Base-by-base conservation (phyloP, 2,329 filamentous ascomycete genomes). In the Fusarium sp. region DNA sequence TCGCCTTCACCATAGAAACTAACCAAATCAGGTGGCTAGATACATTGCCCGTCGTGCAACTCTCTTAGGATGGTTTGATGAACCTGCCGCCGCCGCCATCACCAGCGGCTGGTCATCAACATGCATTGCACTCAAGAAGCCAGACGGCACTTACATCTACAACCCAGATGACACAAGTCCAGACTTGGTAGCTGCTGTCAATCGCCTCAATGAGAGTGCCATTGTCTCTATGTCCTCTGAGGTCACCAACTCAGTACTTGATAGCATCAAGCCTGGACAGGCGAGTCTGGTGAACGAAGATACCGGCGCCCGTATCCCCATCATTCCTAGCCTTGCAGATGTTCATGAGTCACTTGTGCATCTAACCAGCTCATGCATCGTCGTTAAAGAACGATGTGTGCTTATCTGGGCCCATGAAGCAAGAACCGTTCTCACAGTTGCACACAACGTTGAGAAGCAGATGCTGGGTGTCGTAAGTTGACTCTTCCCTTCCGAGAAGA, bases 21-120 rank as follows among this genome's bases (percentile, higher is more conserved):
- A 49, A 72, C 29, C 31, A 2, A 11, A 7, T 0, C 29, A 75
- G 73, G 53, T 75, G 29, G 66, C 72, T 12, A 75, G 72, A 31
- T 75, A 75, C 46, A 66, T 75, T 3, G 64, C 73, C 6, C 73
- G 73, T 11, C 70, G 74, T 10, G 73, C 74, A 15, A 75, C 72
- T 0, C 54, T 75, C 4, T 63, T 75, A 3, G 74, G 74, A 2
- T 75, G 70, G 71, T 75, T 75, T 3, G 74, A 75, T 42, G 74
- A 75, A 10, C 69, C 70, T 23, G 62, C 63, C 13, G 47, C 63
- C 3, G 38, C 63, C 9, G 49, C 69, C 23, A 67, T 75, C 35
- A 69, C 46, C 21, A 74, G 59, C n/a, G 74, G 74, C 33, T 74
- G 67, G 69, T 73, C 72, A 5, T 61, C 66, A 6, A 75, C 74